phyloP scores from a whole-genome alignment of 169 alveolate genomes.

The Blepharisma undulans region DNA sequence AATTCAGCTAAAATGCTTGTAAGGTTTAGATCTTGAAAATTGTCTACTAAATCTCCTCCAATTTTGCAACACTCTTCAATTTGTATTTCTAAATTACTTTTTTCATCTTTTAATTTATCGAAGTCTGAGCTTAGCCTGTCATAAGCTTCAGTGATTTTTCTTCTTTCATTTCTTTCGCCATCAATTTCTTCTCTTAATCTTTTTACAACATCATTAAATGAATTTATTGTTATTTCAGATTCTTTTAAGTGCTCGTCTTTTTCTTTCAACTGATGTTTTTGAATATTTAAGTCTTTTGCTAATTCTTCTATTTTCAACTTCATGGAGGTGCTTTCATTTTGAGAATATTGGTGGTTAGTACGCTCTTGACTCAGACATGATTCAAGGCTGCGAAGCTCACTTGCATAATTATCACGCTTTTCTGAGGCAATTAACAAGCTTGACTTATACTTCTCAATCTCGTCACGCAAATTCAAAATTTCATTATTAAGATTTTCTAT shows the following conservation, averaged over 20 bases:
- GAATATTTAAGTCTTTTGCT: background rate
- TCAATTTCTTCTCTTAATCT: background rate
- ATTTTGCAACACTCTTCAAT: background rate
- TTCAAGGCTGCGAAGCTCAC: background rate
- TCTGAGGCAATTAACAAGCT: background rate
- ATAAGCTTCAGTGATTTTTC: background rate
- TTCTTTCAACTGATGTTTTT: background rate
- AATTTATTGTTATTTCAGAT: background rate
- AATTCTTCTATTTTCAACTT: background rate
- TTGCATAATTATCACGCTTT: background rate
- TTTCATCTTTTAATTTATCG: background rate
- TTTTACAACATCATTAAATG: background rate
- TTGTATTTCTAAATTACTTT: background rate
- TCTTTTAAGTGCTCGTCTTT: background rate
- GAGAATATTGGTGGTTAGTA: background rate
- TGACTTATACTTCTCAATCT: background rate
- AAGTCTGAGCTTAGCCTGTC: background rate
- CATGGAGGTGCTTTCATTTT: background rate
- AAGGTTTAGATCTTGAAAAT: background rate
- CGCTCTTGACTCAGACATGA: background rate
- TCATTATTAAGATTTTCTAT: background rate
- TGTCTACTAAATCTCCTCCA: background rate
- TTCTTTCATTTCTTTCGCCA: background rate
- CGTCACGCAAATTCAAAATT: background rate
- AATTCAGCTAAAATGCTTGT: background rate